A percentile compares a stretch with the other conserved stretches of the same genome.
phyloP scores from a whole-genome alignment of 805 yeast genomes.

The Kuraishia floccosa region DNA sequence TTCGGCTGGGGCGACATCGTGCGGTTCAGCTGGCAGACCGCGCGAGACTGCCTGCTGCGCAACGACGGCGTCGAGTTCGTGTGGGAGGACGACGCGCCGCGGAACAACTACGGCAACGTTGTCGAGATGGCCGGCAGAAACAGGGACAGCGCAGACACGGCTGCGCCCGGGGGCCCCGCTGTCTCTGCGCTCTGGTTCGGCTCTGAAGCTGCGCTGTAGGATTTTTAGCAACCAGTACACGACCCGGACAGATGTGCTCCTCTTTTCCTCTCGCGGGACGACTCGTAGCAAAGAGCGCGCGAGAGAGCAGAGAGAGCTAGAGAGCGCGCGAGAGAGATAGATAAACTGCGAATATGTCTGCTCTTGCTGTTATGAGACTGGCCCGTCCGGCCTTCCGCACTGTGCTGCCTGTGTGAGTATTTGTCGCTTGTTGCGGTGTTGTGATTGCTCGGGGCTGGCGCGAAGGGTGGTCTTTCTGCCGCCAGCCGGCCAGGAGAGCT shows the following conservation, averaged over 20 bases:
- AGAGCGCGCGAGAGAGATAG: background rate
- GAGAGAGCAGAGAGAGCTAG: background rate
- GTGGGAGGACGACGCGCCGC: constrained; percentile 44
- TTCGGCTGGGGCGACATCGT: constrained; percentile 80
- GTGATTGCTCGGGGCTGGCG: background rate
- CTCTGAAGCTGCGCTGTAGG: too few relatives aligned
- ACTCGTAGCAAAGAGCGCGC: background rate
- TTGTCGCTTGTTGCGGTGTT: constrained; percentile 5
- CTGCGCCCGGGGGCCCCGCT: too few relatives aligned
- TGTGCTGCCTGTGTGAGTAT: constrained; percentile 1
- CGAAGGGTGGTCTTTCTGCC: too few relatives aligned
- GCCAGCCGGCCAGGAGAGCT: too few relatives aligned
- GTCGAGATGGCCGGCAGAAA: too few relatives aligned
- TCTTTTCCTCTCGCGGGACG: too few relatives aligned
- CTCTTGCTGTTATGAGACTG: constrained; percentile 18
- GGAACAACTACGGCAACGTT: constrained; percentile 12
- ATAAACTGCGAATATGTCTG: too few relatives aligned
- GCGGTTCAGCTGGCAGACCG: constrained; percentile 92
- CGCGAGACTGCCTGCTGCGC: constrained; percentile 56
- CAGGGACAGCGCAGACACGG: too few relatives aligned
- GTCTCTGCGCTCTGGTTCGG: too few relatives aligned
- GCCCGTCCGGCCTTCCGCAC: constrained; percentile 15
- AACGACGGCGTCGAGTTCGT: constrained; percentile 41
- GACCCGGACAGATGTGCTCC: too few relatives aligned
- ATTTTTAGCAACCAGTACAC: too few relatives aligned